Conservation (phyloP, 2,329 filamentous ascomycete species). For the Stagonosporopsis tanaceti region DNA sequence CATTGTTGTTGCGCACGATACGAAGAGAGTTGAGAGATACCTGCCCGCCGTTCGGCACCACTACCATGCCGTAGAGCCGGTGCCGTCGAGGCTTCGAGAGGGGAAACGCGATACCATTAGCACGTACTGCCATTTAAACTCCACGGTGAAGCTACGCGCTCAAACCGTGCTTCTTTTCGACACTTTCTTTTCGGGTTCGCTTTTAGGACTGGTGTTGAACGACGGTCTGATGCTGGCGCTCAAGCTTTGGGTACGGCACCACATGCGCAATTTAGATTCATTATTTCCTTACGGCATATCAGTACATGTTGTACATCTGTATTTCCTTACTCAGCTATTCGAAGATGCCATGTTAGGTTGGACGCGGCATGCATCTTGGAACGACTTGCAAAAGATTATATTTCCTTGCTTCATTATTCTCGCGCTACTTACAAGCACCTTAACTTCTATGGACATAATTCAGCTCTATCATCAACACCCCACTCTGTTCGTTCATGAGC, state of each 20-base stretch:
- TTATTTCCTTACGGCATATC: slow-evolving; percentile 39
- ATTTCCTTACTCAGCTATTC: slow-evolving; percentile 30
- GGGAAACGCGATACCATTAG: slow-evolving; percentile 47
- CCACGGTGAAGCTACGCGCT: slow-evolving; percentile 25
- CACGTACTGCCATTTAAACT: slow-evolving; percentile 45
- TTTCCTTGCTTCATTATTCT: slow-evolving; percentile 20
- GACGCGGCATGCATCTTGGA: slow-evolving; percentile 29
- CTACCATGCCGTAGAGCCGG: slow-evolving; percentile 35
- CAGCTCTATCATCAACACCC: slow-evolving; percentile 17
- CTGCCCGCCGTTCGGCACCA: slow-evolving; percentile 35
- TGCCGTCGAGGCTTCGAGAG: slow-evolving; percentile 29
- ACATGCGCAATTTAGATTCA: slow-evolving; percentile 40
- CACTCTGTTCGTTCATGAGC: background rate
- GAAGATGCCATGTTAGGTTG: slow-evolving; percentile 30
- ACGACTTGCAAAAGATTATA: slow-evolving; percentile 33
- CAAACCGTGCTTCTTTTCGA: slow-evolving; percentile 31
- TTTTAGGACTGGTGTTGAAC: slow-evolving; percentile 40
- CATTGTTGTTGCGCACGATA: slow-evolving; percentile 22
- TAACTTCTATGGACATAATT: slow-evolving; percentile 48
- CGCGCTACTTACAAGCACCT: slow-evolving; percentile 17
- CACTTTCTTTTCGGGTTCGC: slow-evolving; percentile 35
- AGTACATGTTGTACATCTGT: slow-evolving; percentile 39
- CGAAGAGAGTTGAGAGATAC: slow-evolving; percentile 35
- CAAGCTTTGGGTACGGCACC: slow-evolving; percentile 21
- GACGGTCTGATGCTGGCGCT: slow-evolving; percentile 39